Percentiles rank a stretch among this genome's conserved stretches.
Conservation (phyloP, 129 eudicot species). For the Erigeron canadensis region DNA sequence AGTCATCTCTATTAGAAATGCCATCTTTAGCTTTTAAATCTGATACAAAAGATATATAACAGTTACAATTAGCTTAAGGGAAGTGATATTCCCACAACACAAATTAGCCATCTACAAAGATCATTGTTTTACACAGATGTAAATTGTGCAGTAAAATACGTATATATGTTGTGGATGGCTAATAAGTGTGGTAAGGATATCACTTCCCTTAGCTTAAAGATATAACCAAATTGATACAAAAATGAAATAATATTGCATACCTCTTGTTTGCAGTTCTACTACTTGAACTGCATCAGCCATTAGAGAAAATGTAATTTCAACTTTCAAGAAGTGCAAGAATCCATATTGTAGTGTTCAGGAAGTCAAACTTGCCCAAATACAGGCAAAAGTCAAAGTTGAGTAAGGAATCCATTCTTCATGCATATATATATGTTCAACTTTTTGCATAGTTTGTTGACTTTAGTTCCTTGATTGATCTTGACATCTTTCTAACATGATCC, state of each 20-base stretch:
- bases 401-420: not conserved
- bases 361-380: not conserved
- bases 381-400: slow-evolving; percentile 34
- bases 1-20: not conserved
- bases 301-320: not conserved
- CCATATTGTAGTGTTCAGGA: slow-evolving; percentile 14
- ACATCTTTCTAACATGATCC: slow-evolving; percentile 14
- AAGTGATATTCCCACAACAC: too few species aligned
- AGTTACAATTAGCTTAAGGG: not conserved
- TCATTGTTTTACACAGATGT: too few species aligned
- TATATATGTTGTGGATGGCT: too few species aligned
- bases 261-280: slow-evolving; percentile 34
- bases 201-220: not conserved
- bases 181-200: too few species aligned
- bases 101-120: too few species aligned
- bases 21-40: slow-evolving; percentile 28
- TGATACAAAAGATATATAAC: not conserved
- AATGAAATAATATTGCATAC: slow-evolving; percentile 12
- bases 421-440: slow-evolving; percentile 7
- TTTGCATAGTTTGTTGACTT: slow-evolving; percentile 31
- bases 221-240: not conserved
- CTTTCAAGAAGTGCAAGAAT: not conserved
- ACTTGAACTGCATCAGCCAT: slow-evolving; percentile 43
- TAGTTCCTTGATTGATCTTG: not conserved
- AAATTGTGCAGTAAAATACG: too few species aligned